phyloP scores from a whole-genome alignment of 305 asterid species.

The Striga hermonthica region DNA sequence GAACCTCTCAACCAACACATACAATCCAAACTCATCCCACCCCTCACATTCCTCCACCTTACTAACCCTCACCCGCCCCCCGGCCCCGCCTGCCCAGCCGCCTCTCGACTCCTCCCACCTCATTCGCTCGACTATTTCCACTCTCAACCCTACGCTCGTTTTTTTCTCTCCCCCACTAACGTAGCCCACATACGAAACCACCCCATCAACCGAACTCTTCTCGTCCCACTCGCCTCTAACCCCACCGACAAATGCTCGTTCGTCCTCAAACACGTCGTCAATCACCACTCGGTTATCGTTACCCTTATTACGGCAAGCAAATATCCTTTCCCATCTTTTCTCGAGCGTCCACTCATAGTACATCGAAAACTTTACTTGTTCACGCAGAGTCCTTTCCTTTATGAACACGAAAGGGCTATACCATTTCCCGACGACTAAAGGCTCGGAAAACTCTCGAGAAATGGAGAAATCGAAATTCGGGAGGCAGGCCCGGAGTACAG shows the following conservation, averaged over 20 bases:
- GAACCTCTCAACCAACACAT: constrained; percentile 65
- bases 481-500: constrained; percentile 39
- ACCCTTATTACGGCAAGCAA: constrained; percentile 29
- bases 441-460: constrained; percentile 23
- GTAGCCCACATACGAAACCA: constrained; percentile 40
- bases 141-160: constrained; percentile 49
- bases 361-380: constrained; percentile 44
- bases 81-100: constrained; percentile 42
- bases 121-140: constrained; percentile 51
- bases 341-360: constrained; percentile 58
- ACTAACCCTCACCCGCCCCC: constrained; percentile 33
- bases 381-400: constrained; percentile 44
- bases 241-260: constrained; percentile 42
- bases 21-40: constrained; percentile 53
- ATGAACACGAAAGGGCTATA: constrained; percentile 58
- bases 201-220: constrained; percentile 32
- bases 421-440: constrained; percentile 57
- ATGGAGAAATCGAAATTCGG: constrained; percentile 38
- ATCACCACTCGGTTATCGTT: constrained; percentile 30
- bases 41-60: constrained; percentile 35
- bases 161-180: constrained; percentile 25
- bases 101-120: constrained; percentile 60
- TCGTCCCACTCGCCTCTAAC: constrained; percentile 43
- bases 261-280: constrained; percentile 41
- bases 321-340: constrained; percentile 61